phyloP scores from a whole-genome alignment of 2,329 filamentous ascomycete species.

The Neurospora crassa region DNA sequence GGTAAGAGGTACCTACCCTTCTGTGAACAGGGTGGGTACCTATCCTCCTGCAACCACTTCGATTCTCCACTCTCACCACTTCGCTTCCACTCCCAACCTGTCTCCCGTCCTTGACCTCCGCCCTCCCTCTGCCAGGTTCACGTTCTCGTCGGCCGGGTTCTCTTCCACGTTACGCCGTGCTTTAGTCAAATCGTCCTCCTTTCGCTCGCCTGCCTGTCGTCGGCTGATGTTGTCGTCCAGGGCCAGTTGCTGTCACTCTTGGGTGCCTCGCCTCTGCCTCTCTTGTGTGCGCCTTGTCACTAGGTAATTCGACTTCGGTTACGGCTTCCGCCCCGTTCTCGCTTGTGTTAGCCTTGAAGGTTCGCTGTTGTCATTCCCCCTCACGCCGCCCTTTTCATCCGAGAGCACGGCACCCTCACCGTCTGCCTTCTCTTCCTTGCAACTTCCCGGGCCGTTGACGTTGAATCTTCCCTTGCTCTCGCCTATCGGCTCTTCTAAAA shows the following conservation, averaged over 20 bases:
- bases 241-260: constrained; percentile 4
- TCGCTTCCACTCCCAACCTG: background rate
- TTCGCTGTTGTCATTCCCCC: constrained; percentile 8
- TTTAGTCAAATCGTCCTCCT: background rate
- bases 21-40: background rate
- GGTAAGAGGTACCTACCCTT: background rate
- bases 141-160: background rate
- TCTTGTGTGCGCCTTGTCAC: constrained; percentile 2
- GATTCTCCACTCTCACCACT: background rate
- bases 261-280: constrained; percentile 7
- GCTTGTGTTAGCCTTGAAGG: constrained; percentile 5
- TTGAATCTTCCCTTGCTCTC: background rate
- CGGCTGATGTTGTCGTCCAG: background rate
- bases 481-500: background rate
- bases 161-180: background rate
- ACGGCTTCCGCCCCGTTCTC: background rate
- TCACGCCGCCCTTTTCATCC: constrained; percentile 6
- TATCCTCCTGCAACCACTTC: background rate
- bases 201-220: background rate
- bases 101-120: background rate
- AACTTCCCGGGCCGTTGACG: background rate
- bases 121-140: background rate
- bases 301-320: background rate
- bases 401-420: constrained; percentile 1
- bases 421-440: background rate